Evolutionary conservation across 768 basidiomycete species (phyloP).

Genomic region (Hygrocybe punicea): DNA sequence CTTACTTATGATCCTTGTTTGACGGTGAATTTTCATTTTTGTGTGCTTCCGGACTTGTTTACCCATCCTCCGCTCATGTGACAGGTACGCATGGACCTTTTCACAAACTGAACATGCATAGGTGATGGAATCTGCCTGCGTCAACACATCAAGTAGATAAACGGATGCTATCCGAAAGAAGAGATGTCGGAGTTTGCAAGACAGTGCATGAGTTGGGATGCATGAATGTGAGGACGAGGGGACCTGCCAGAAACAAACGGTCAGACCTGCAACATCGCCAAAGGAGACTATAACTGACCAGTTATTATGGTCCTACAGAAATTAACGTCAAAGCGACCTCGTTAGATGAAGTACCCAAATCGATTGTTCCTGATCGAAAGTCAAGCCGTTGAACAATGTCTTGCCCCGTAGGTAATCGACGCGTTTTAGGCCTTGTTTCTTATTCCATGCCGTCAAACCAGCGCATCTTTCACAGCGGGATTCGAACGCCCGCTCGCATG

Average conservation of each 20-base stretch:
- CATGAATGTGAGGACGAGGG: neutral
- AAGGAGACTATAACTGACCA: neutral
- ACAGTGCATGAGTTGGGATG: too few relatives aligned
- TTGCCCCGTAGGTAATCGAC: conserved; percentile 53
- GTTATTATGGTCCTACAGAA: neutral
- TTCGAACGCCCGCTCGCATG: conserved; percentile 43
- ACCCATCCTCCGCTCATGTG: too few relatives aligned
- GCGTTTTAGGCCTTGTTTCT: conserved; percentile 49
- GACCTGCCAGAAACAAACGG: conserved; percentile 1
- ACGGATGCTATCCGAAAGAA: too few relatives aligned
- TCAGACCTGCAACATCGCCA: neutral
- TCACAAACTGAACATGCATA: too few relatives aligned
- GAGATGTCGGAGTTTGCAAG: too few relatives aligned
- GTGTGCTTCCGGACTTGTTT: too few relatives aligned
- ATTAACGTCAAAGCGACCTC: neutral
- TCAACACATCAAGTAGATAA: too few relatives aligned
- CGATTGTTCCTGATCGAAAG: conserved; percentile 33
- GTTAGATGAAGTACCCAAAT: conserved; percentile 34
- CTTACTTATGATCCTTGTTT: too few relatives aligned
- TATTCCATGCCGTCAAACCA: conserved; percentile 40
- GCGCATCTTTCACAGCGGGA: conserved; percentile 46
- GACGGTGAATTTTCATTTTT: too few relatives aligned
- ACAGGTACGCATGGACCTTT: too few relatives aligned
- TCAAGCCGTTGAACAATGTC: conserved; percentile 53
- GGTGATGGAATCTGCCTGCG: too few relatives aligned